Percentiles rank a stretch among this genome's conserved stretches.
phyloP scores from a whole-genome alignment of 306 rosid species.

The Acacia melanoxylon region DNA sequence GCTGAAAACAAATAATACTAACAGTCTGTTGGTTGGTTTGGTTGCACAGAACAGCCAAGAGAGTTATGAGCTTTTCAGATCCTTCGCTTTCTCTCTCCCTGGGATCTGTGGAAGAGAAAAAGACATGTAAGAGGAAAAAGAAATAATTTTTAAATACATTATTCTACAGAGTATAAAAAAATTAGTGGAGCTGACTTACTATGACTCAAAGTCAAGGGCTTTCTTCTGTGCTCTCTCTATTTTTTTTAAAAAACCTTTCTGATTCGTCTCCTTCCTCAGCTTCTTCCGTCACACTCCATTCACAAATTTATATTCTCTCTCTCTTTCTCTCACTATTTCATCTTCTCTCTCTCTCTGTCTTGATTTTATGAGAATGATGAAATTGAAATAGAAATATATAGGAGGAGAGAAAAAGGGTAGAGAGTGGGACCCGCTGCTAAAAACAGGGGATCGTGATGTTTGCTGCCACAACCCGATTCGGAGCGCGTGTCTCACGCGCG shows the following conservation, averaged over 20 bases:
- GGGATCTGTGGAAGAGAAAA: slow-evolving; percentile 61
- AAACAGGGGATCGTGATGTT: slow-evolving; percentile 37
- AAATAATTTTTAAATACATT: not conserved
- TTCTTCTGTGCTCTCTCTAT: not conserved
- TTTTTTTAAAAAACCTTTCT: not conserved
- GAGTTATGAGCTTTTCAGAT: slow-evolving; percentile 44
- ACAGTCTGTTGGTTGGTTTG: slow-evolving; percentile 22
- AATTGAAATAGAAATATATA: slow-evolving; percentile 6
- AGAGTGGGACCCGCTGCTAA: slow-evolving; percentile 46
- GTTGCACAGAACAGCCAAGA: slow-evolving; percentile 34
- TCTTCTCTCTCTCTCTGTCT: not conserved
- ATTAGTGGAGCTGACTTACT: slow-evolving; percentile 33
- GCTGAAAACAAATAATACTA: slow-evolving; percentile 1
- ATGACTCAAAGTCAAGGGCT: slow-evolving; percentile 40
- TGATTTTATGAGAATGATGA: not conserved
- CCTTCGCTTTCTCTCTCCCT: slow-evolving; percentile 38
- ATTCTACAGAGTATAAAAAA: not conserved
- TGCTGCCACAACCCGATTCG: slow-evolving; percentile 20
- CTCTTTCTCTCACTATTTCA: no score
- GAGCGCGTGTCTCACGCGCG: slow-evolving; percentile 32
- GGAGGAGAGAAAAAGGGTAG: not conserved
- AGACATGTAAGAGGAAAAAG: slow-evolving; percentile 29
- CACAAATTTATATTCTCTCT: not conserved
- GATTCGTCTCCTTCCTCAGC: not conserved
- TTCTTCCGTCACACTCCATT: slow-evolving; percentile 18